A percentile compares a stretch with the other conserved stretches of the same genome.
Evolutionary conservation across 2,329 filamentous ascomycete genomes (phyloP).

Genomic region (Rhynchosporium secalis): DNA sequence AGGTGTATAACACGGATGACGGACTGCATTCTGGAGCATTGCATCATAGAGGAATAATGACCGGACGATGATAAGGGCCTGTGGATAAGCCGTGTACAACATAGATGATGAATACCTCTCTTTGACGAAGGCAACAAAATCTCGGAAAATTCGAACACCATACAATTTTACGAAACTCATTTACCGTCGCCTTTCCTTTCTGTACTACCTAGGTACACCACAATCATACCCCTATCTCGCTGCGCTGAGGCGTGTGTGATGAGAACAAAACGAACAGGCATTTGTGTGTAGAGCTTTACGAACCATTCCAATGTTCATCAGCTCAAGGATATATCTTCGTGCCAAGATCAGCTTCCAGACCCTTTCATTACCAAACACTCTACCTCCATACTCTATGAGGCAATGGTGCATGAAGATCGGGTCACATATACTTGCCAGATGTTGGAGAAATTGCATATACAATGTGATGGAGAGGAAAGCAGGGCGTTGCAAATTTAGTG

Average conservation of each 20-base stretch:
- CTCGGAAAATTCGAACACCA: constrained; percentile 20
- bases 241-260: constrained; percentile 19
- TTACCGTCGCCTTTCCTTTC: constrained; percentile 11
- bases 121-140: not conserved
- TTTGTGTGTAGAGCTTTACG: constrained; percentile 53
- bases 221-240: constrained; percentile 2
- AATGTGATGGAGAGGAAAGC: too few relatives aligned
- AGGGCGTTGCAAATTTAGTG: too few relatives aligned
- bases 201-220: too few relatives aligned
- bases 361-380: constrained; percentile 67
- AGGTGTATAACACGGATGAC: constrained; percentile 4
- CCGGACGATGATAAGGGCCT: not conserved
- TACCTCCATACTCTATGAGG: constrained; percentile 49
- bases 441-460: too few relatives aligned
- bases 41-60: constrained; percentile 8
- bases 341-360: constrained; percentile 47
- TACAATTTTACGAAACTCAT: constrained; percentile 22
- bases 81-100: constrained; percentile 6
- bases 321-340: constrained; percentile 52
- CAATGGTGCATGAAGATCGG: constrained; percentile 64
- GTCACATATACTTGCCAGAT: constrained; percentile 36
- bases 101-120: constrained; percentile 13
- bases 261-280: constrained; percentile 40
- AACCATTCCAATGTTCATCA: constrained; percentile 45
- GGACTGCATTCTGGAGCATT: constrained; percentile 9